Evolutionary conservation across 176 grass and related monocot species (phyloP), one percentile per base, ranked within the genome.

Genomic region (Ensete glaucum): DNA sequence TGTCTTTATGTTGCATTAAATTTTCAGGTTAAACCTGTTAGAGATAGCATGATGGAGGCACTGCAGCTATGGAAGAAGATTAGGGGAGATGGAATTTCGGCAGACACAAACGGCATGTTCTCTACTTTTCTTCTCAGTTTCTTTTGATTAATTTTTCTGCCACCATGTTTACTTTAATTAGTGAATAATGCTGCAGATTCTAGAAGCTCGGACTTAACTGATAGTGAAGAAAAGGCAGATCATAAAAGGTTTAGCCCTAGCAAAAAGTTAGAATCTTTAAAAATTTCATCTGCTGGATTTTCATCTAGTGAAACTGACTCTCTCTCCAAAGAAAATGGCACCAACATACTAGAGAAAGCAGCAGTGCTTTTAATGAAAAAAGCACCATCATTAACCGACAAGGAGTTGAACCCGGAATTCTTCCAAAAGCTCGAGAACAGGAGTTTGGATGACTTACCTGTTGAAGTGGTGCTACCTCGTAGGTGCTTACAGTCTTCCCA

Each of bases 361-460:
- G 84, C 88, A 20, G 80, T 86, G 63, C 73, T 99, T n/a, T 83
- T 99, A 50, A 99, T 87, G 86, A 99, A 85, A 89, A 99, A 79
- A 77, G 80, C 62, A 23, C 74, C 90, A n/a, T 80, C 85, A 50
- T 73, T 90, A 68, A 92, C 67, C 27, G 89, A 96, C 58, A 96
- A 91, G 77, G 95, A 89, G 63, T 54, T 99, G 52, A 99, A 99
- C 62, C 84, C 90, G 66, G 95, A 94, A 8, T 99, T 99, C 65
- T 99, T 99, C 71, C 95, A 94, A 81, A 94, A 91, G 50, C 88
- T 99, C 65, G 95, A 99, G 77, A 85, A 90, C 19, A 94, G 88
- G 65, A 89, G 71, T 52, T 53, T 59, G 34, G 90, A 94, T 55
- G 93, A 90, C 67, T 86, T 92, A 68, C 68, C 82, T 52, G 95